These are phyloP conservation scores for Sonneratia alba DNA, from an alignment of 345 rosid genomes.

Conservation along the genomic window DNA sequence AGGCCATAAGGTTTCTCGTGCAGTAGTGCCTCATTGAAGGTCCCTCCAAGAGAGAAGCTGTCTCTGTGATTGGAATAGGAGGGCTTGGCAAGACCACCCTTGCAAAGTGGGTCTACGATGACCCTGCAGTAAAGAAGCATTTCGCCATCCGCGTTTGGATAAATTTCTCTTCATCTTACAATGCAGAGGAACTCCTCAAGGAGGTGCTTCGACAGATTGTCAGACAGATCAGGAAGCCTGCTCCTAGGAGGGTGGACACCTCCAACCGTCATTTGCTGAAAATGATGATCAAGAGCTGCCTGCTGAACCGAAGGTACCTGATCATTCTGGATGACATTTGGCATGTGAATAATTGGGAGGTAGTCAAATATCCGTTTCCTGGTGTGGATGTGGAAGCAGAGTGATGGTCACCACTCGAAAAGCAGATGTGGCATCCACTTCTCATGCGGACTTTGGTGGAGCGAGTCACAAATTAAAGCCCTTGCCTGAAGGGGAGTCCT, in stretches of 20 bases:
- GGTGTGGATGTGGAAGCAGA: constrained; percentile 12
- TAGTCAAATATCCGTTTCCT: constrained; percentile 14
- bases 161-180: constrained; percentile 13
- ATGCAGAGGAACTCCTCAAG: constrained; percentile 12
- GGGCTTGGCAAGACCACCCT: constrained; percentile 33
- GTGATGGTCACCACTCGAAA: constrained; percentile 19
- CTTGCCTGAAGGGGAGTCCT: constrained; percentile 10
- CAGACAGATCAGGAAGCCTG: constrained; percentile 2
- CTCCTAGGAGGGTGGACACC: constrained; percentile 7
- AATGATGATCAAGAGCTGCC: constrained; percentile 4
- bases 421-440: constrained; percentile 11
- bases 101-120: constrained; percentile 21
- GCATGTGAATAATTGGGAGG: constrained; percentile 12
- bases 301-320: constrained; percentile 9
- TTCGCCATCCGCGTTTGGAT: constrained; percentile 18
- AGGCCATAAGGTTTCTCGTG: too few species aligned
- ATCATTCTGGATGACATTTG: constrained; percentile 19
- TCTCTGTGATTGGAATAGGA: constrained; percentile 28
- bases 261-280: constrained; percentile 2
- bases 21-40: constrained; percentile 12
- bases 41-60: constrained; percentile 5
- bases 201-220: constrained; percentile 12
- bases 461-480: constrained; percentile 9
- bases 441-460: constrained; percentile 9
- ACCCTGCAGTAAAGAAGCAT: constrained; percentile 7